Conservation (phyloP, 176 grass and related monocot species). For the Cenchrus americanus region DNA sequence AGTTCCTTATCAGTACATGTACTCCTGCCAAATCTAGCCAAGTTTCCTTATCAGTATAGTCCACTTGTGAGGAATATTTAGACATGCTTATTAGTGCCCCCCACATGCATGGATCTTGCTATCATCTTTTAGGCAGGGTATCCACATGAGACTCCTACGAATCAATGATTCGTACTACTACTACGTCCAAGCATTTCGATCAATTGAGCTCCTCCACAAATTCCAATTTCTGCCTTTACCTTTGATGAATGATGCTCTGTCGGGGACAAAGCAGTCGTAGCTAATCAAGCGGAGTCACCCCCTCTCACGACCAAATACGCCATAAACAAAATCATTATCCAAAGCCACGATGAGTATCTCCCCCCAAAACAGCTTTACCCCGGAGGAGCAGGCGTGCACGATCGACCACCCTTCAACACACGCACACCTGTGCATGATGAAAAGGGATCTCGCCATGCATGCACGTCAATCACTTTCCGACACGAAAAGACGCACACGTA, state of each 20-base stretch:
- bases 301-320: slow-evolving; percentile 15
- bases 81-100: background rate
- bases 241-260: slow-evolving; percentile 44
- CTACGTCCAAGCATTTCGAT: slow-evolving; percentile 15
- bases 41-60: background rate
- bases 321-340: slow-evolving; percentile 23
- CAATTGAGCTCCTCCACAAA: slow-evolving; percentile 42
- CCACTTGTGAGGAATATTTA: background rate
- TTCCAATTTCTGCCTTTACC: slow-evolving; percentile 41
- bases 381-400: slow-evolving; percentile 36
- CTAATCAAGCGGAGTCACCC: slow-evolving; percentile 34
- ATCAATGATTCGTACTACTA: slow-evolving; percentile 22
- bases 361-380: slow-evolving; percentile 40
- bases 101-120: slow-evolving; percentile 1
- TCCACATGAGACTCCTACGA: slow-evolving; percentile 19
- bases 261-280: slow-evolving; percentile 48
- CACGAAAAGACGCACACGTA: slow-evolving; percentile 53
- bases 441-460: slow-evolving; percentile 44
- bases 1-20: background rate
- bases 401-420: slow-evolving; percentile 8
- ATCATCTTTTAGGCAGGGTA: slow-evolving; percentile 34
- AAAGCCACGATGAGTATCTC: slow-evolving; percentile 41
- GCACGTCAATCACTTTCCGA: slow-evolving; percentile 49
- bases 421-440: slow-evolving; percentile 48
- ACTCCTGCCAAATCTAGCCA: background rate